Conservation (phyloP, 305 asterid genomes). For the Ajuga reptans region DNA sequence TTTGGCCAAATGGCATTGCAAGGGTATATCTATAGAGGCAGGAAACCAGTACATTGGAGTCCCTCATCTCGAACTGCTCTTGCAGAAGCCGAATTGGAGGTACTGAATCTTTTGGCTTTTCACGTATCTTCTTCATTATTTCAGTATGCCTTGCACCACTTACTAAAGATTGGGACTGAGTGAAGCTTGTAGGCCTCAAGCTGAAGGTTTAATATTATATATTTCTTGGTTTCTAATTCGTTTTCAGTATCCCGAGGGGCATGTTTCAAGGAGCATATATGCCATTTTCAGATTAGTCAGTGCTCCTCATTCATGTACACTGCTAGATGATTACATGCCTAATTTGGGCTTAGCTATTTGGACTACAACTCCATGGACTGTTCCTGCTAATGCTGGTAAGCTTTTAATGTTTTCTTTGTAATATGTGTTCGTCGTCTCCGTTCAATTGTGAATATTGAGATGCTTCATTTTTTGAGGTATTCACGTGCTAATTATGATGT, state of each 20-base stretch:
- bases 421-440: not conserved
- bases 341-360: slow-evolving; percentile 80
- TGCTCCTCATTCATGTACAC: slow-evolving; percentile 43
- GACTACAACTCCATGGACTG: slow-evolving; percentile 99
- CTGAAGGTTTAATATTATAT: slow-evolving; percentile 9
- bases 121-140: slow-evolving; percentile 12
- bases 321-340: slow-evolving; percentile 56
- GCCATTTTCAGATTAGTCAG: slow-evolving; percentile 62
- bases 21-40: slow-evolving; percentile 88
- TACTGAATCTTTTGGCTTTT: slow-evolving; percentile 26
- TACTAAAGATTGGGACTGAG: not conserved
- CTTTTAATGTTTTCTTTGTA: slow-evolving; percentile 14
- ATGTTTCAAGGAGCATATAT: slow-evolving; percentile 85
- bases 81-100: slow-evolving; percentile 99
- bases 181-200: slow-evolving; percentile 7
- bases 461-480: not conserved
- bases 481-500: slow-evolving; percentile 1
- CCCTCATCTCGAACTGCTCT: slow-evolving; percentile 98
- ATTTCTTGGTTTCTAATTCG: slow-evolving; percentile 19
- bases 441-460: not conserved
- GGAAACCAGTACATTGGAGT: slow-evolving; percentile 99
- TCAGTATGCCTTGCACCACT: slow-evolving; percentile 2
- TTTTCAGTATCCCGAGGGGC: slow-evolving; percentile 93
- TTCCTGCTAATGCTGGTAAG: slow-evolving; percentile 95
- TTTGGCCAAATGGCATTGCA: slow-evolving; percentile 85